Evolutionary conservation across 1,139 yeast genomes (phyloP).

Genomic region (Debaryomyces sp.): DNA sequence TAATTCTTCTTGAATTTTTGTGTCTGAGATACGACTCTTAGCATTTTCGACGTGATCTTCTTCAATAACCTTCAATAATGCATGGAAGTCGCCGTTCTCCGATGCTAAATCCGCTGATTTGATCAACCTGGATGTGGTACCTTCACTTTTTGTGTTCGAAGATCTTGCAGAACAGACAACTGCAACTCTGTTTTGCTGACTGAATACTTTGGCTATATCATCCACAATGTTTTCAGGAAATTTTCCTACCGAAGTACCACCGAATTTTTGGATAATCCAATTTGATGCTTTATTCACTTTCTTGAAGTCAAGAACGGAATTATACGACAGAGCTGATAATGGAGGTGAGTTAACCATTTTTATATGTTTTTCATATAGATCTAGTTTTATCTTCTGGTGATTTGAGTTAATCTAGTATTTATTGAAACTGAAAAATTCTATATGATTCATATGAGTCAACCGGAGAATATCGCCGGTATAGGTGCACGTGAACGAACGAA

Average conservation of each 20-base stretch:
- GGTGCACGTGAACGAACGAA: constrained; percentile 6
- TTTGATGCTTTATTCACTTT: constrained; percentile 30
- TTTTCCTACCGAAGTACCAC: constrained; percentile 98
- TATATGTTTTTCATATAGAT: background rate
- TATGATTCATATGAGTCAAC: constrained; percentile 9
- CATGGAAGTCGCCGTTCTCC: constrained; percentile 52
- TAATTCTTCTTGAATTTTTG: constrained; percentile 49
- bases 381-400: background rate
- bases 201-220: constrained; percentile 73
- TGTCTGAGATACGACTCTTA: constrained; percentile 48
- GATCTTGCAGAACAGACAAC: constrained; percentile 97
- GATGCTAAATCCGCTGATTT: constrained; percentile 80
- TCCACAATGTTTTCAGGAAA: constrained; percentile 84
- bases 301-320: constrained; percentile 45
- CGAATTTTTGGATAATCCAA: constrained; percentile 95
- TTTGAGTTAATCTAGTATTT: background rate
- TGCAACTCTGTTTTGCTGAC: constrained; percentile 70
- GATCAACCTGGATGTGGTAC: constrained; percentile 86
- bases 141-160: constrained; percentile 87
- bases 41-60: constrained; percentile 83
- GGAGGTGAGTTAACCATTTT: constrained; percentile 16
- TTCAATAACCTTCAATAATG: constrained; percentile 62
- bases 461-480: constrained; percentile 4
- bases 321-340: constrained; percentile 32
- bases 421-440: background rate